phyloP scores from a whole-genome alignment of 495 filamentous ascomycete genomes.

The Peziza echinospora region DNA sequence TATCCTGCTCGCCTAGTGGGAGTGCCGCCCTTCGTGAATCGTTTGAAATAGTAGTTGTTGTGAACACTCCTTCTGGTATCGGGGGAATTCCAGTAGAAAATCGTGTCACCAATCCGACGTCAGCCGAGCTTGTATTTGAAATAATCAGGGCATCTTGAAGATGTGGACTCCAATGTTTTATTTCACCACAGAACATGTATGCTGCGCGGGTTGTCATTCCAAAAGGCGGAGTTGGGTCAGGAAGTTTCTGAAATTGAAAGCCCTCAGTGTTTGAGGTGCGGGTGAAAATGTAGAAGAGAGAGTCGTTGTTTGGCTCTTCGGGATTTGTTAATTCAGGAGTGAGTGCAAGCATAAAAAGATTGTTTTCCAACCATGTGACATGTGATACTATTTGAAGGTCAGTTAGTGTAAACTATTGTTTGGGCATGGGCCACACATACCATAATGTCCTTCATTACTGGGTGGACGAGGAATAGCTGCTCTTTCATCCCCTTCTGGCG shows the following conservation, averaged over 20 bases:
- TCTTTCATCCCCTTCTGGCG: conserved; percentile 51
- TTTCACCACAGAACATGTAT: conserved; percentile 50
- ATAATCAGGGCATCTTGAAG: conserved; percentile 62
- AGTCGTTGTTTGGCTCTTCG: conserved; percentile 31
- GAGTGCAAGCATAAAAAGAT: conserved; percentile 61
- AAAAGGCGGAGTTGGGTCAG: conserved; percentile 49
- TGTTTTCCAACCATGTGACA: conserved; percentile 69
- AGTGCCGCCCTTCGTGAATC: conserved; percentile 59
- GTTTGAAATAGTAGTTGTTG: conserved; percentile 46
- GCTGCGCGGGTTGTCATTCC: conserved; percentile 42
- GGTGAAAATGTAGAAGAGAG: conserved; percentile 54
- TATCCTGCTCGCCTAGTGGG: conserved; percentile 34
- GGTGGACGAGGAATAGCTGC: conserved; percentile 60
- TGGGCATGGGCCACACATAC: conserved; percentile 32
- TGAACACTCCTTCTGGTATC: conserved; percentile 42
- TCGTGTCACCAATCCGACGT: conserved; percentile 56
- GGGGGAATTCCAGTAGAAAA: conserved; percentile 40
- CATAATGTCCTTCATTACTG: conserved; percentile 43
- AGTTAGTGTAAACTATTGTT: conserved; percentile 8
- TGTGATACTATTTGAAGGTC: conserved; percentile 61
- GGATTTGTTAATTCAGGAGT: conserved; percentile 38
- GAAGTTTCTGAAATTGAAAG: conserved; percentile 50
- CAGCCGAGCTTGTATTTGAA: conserved; percentile 51
- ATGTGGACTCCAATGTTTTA: conserved; percentile 57
- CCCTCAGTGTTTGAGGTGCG: conserved; percentile 29